phyloP scores from a whole-genome alignment of 805 yeast species.

The Clavispora santaluciae region DNA sequence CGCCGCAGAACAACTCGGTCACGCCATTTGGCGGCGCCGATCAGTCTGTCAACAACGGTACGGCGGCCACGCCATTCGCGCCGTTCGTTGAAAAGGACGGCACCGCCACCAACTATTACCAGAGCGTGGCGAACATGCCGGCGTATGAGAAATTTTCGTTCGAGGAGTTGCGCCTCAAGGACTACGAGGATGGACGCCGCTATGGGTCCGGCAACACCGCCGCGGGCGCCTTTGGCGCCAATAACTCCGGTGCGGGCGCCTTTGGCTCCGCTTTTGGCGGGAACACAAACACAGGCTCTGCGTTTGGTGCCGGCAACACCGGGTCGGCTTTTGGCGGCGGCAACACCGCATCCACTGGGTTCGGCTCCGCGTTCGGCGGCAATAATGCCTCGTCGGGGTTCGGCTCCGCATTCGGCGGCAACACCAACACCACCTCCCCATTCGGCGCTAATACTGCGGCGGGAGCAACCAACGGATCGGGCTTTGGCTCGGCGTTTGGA shows the following conservation, averaged over 20 bases:
- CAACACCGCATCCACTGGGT: constrained; percentile 17
- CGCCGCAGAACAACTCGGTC: constrained; percentile 15
- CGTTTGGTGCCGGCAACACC: constrained; percentile 27
- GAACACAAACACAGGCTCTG: constrained; percentile 4
- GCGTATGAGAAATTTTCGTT: constrained; percentile 76
- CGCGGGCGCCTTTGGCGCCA: constrained; percentile 24
- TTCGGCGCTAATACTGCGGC: constrained; percentile 21
- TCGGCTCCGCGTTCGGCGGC: constrained; percentile 36
- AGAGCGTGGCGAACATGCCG: constrained; percentile 83
- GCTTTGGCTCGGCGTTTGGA: constrained; percentile 15
- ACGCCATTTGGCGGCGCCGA: constrained; percentile 18
- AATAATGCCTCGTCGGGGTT: constrained; percentile 19
- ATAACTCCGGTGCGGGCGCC: constrained; percentile 2
- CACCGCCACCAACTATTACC: constrained; percentile 50
- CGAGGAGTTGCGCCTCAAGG: constrained; percentile 87
- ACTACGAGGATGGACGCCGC: constrained; percentile 70
- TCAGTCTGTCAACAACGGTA: constrained; percentile 51
- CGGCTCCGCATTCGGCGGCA: constrained; percentile 11
- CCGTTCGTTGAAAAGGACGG: constrained; percentile 72
- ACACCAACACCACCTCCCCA: constrained; percentile 11
- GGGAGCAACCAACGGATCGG: constrained; percentile 10
- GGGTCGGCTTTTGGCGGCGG: constrained; percentile 22
- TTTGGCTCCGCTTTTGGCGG: constrained; percentile 12
- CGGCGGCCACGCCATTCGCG: constrained; percentile 65
- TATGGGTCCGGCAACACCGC: constrained; percentile 42